Percentiles rank a stretch among this genome's conserved stretches.
These are phyloP conservation scores for Cladosporium oxysporum DNA, from an alignment of 2,329 filamentous ascomycete genomes.

Conservation along the genomic window DNA sequence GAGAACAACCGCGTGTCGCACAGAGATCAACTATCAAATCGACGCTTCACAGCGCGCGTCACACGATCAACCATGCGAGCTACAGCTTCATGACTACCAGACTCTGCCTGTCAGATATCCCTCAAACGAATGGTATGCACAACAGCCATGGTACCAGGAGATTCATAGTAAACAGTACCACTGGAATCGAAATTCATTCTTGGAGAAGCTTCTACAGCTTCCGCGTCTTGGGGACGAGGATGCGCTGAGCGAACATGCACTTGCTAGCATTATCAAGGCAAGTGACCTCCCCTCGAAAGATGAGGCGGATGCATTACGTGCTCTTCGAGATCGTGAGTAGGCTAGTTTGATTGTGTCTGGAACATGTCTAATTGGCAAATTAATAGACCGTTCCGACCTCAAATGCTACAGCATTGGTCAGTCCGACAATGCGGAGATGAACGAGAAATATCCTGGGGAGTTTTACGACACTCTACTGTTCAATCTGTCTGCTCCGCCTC, in stretches of 20 bases:
- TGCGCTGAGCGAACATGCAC: conserved; percentile 4
- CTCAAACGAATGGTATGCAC: conserved; percentile 7
- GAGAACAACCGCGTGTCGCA: neutral
- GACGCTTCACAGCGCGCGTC: neutral
- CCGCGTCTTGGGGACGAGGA: conserved; percentile 2
- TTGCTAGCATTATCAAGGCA: conserved; percentile 10
- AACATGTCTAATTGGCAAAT: conserved; percentile 7
- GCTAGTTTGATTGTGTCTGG: conserved; percentile 1
- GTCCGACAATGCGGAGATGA: conserved; percentile 6
- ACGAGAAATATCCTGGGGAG: conserved; percentile 9
- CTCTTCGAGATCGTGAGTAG: conserved; percentile 13
- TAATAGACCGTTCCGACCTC: conserved; percentile 9
- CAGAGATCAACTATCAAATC: conserved; percentile 1
- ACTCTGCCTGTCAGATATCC: conserved; percentile 3
- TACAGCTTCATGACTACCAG: conserved; percentile 5
- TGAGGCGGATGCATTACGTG: conserved; percentile 12
- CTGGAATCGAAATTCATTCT: conserved; percentile 14
- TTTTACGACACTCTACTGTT: conserved; percentile 15
- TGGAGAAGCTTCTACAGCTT: conserved; percentile 14
- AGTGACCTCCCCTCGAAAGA: conserved; percentile 3
- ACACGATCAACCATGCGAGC: conserved; percentile 8
- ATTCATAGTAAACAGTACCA: conserved; percentile 13
- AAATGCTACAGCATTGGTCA: conserved; percentile 14
- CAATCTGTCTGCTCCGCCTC: conserved; percentile 12
- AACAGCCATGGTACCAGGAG: conserved; percentile 12